Evolutionary conservation across 768 basidiomycete genomes (phyloP).

Genomic region (Leccinum variicolor): DNA sequence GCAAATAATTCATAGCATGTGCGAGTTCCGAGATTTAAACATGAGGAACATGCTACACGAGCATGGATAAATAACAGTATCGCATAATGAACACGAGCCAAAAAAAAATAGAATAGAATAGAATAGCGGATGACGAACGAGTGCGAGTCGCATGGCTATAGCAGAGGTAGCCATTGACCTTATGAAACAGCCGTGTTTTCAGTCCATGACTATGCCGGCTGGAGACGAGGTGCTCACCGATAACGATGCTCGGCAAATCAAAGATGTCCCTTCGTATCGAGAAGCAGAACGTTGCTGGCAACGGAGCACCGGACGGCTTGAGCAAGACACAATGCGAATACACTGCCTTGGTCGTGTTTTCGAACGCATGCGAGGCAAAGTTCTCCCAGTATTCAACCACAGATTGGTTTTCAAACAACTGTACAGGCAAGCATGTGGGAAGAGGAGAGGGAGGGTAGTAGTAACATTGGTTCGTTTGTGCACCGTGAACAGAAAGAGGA

Average conservation of each 20-base stretch:
- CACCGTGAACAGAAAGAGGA: conserved; percentile 18
- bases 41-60: background rate
- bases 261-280: conserved; percentile 92
- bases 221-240: conserved; percentile 48
- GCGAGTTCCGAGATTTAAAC: background rate
- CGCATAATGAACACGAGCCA: conserved; percentile 2
- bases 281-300: conserved; percentile 94
- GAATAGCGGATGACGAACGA: background rate
- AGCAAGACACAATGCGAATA: conserved; percentile 89
- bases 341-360: conserved; percentile 94
- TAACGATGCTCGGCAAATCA: conserved; percentile 84
- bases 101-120: background rate
- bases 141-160: conserved; percentile 37
- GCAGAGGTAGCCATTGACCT: conserved; percentile 88
- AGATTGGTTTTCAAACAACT: conserved; percentile 95
- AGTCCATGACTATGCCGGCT: background rate
- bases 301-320: conserved; percentile 78
- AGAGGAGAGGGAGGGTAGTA: background rate
- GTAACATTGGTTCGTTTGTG: conserved; percentile 8
- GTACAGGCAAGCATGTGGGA: background rate
- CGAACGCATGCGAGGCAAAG: conserved; percentile 95
- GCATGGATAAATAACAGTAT: conserved; percentile 11
- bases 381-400: conserved; percentile 96
- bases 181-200: background rate
- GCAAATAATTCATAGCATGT: conserved; percentile 2